phyloP scores from a whole-genome alignment of 2,329 filamentous ascomycete species.

The Clonostachys sp. region DNA sequence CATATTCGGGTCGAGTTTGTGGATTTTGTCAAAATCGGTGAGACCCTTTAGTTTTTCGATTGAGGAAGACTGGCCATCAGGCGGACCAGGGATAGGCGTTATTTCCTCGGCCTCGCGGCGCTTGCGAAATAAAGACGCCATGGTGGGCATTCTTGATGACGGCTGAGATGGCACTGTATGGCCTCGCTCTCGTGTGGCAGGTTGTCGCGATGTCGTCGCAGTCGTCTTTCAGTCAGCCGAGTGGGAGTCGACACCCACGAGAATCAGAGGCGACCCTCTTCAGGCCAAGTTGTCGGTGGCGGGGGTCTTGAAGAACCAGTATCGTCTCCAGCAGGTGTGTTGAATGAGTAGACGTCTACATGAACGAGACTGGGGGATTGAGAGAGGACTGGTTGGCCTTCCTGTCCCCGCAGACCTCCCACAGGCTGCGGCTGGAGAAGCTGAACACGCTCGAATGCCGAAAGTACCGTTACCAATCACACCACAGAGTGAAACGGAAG shows the following conservation, averaged over 20 bases:
- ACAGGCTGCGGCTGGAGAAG: no score
- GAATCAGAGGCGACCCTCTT: no score
- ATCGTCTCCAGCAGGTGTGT: no score
- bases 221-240: not conserved
- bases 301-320: no score
- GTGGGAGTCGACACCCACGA: not conserved
- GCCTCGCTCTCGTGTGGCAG: not conserved
- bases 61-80: conserved; percentile 31
- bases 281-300: no score
- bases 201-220: not conserved
- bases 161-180: not conserved
- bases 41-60: conserved; percentile 34
- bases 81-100: conserved; percentile 32
- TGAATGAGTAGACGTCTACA: no score
- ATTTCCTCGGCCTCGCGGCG: conserved; percentile 39
- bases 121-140: conserved; percentile 34
- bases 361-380: no score
- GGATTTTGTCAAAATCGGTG: conserved; percentile 53
- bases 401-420: no score
- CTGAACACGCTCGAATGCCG: no score
- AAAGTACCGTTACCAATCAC: no score
- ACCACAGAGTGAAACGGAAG: no score
- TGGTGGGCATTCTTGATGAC: conserved; percentile 13
- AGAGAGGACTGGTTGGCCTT: no score
- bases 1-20: conserved; percentile 61